phyloP scores from a whole-genome alignment of 345 rosid genomes.

The Salix purpurea region DNA sequence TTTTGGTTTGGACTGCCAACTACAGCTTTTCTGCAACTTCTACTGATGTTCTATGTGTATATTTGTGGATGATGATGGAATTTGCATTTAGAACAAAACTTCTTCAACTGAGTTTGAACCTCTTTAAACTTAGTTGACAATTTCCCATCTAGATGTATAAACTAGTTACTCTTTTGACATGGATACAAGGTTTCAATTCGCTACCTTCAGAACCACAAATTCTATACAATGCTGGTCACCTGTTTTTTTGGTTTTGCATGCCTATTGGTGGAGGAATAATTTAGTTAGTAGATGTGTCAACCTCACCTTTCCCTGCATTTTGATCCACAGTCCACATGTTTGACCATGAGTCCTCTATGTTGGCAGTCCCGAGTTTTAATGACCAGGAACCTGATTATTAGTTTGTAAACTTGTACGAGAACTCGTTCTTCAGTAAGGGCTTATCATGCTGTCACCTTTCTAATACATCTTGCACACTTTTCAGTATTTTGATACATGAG shows the following conservation, averaged over 20 bases:
- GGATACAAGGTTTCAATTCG: not conserved
- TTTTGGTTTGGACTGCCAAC: not conserved
- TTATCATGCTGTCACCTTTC: not conserved
- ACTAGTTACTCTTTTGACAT: not conserved
- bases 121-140: not conserved
- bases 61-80: conserved; percentile 2
- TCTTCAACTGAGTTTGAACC: not conserved
- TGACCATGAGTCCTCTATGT: not conserved
- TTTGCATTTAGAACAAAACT: not conserved
- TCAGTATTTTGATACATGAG: not conserved
- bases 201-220: not conserved
- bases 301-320: not conserved
- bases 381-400: not conserved
- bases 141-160: not conserved
- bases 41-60: not conserved
- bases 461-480: not conserved
- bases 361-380: not conserved
- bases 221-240: not conserved
- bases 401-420: not conserved
- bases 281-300: not conserved
- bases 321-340: not conserved
- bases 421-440: not conserved
- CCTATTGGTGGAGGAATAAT: not conserved
- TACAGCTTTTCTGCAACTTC: not conserved
- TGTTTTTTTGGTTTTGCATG: not conserved